A percentile compares a stretch with the other conserved stretches of the same genome.
Conservation (phyloP, 1,284 basidiomycete genomes). For the Wolfiporia cocos region DNA sequence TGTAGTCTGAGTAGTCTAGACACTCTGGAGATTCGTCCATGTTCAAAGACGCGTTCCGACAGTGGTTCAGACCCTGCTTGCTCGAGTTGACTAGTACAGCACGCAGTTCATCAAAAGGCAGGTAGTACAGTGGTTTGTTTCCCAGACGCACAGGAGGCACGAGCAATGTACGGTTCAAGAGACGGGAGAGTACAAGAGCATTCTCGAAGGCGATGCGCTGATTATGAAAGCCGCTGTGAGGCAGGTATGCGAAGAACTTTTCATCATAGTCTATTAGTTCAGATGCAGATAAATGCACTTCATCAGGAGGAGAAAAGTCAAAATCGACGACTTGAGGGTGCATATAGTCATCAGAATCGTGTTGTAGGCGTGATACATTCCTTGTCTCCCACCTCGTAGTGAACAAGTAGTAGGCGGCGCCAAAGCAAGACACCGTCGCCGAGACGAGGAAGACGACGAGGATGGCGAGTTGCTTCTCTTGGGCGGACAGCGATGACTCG, state of each 20-base stretch:
- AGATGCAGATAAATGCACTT: not conserved
- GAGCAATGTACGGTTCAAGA: slow-evolving; percentile 71
- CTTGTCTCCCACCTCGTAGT: slow-evolving; percentile 46
- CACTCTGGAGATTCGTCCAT: slow-evolving; percentile 46
- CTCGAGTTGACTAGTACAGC: slow-evolving; percentile 40
- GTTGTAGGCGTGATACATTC: slow-evolving; percentile 1
- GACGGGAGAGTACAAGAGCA: slow-evolving; percentile 58
- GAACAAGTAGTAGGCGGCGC: slow-evolving; percentile 57
- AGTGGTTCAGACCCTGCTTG: slow-evolving; percentile 49
- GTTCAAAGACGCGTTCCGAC: slow-evolving; percentile 29
- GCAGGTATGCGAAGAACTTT: slow-evolving; percentile 57
- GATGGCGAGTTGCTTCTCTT: slow-evolving; percentile 25
- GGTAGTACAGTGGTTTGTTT: slow-evolving; percentile 52
- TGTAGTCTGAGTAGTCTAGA: slow-evolving; percentile 49
- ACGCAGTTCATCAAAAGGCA: slow-evolving; percentile 51
- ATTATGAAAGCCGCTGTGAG: slow-evolving; percentile 81
- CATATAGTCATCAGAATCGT: not conserved
- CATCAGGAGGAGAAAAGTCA: not conserved
- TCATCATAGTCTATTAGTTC: slow-evolving; percentile 14
- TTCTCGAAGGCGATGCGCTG: slow-evolving; percentile 82
- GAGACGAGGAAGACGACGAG: slow-evolving; percentile 42
- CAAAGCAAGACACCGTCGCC: slow-evolving; percentile 47
- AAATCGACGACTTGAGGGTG: slow-evolving; percentile 7
- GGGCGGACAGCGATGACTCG: slow-evolving; percentile 8
- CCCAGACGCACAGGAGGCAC: slow-evolving; percentile 69